Conservation (phyloP, 352 stramenopile species). For the Plasmopara halstedii region DNA sequence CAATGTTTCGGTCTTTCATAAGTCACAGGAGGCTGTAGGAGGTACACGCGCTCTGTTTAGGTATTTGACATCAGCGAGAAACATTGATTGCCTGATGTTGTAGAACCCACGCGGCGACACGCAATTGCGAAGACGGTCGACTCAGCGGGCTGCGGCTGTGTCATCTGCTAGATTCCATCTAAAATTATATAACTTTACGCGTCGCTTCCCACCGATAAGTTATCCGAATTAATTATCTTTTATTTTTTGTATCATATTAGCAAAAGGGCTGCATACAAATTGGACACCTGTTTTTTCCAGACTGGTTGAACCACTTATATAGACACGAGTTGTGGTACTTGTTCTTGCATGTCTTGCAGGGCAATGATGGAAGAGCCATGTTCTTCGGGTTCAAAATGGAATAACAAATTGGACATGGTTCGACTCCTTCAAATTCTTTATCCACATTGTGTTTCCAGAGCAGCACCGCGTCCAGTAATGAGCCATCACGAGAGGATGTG, state of each 20-base stretch:
- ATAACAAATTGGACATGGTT: slow-evolving; percentile 91
- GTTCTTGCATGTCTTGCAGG: slow-evolving; percentile 89
- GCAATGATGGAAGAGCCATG: slow-evolving; percentile 80
- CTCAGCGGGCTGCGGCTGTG: slow-evolving; percentile 52
- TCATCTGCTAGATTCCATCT: slow-evolving; percentile 47
- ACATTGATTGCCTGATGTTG: slow-evolving; percentile 11
- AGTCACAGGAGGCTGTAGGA: slow-evolving; percentile 18
- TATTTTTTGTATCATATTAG: slow-evolving; percentile 10
- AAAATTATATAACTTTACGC: too few species aligned
- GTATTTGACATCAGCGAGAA: slow-evolving; percentile 1
- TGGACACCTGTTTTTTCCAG: slow-evolving; percentile 90
- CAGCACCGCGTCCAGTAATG: slow-evolving; percentile 85
- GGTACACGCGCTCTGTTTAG: slow-evolving; percentile 16
- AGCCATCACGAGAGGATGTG: slow-evolving; percentile 83
- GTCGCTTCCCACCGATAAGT: too few species aligned
- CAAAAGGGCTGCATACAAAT: slow-evolving; percentile 89
- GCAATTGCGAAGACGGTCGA: slow-evolving; percentile 30
- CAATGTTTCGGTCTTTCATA: slow-evolving; percentile 85
- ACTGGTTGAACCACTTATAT: slow-evolving; percentile 93
- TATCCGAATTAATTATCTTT: not conserved
- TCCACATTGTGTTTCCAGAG: slow-evolving; percentile 91
- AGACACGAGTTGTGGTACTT: slow-evolving; percentile 91
- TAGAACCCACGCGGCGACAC: slow-evolving; percentile 17
- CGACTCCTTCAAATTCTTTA: slow-evolving; percentile 89
- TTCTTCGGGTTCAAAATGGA: slow-evolving; percentile 89